Evolutionary conservation across 2,329 filamentous ascomycete species (phyloP), one percentile per base, ranked within the genome.

Genomic region (Passalora sequoiae): DNA sequence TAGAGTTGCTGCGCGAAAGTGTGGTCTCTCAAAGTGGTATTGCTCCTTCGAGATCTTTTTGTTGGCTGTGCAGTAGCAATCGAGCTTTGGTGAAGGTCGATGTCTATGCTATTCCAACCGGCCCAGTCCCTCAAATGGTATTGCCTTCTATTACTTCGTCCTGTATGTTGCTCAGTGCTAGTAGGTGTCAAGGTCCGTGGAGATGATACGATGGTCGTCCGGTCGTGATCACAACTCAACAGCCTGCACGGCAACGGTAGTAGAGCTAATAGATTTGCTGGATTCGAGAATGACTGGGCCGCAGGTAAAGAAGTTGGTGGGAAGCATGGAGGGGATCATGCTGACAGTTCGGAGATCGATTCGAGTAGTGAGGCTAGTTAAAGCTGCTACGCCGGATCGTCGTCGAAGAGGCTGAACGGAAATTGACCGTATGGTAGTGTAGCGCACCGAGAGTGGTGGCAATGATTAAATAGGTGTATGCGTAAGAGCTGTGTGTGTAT

Each of bases 211-310:
- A 44, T 12, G 24, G 32, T 27, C 32, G 16, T 35, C 28, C 32
- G 24, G 33, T 20, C 30, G 35, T 48, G 37, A 48, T 46, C 50
- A 56, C 40, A 41, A 56, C 47, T 50, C 40, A 22, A 40, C 37
- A 40, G 32, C 39, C 37, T 43, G 39, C 13, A 47, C 45, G n/a
- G n/a, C n/a, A n/a, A n/a, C n/a, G n/a, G n/a, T n/a, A 32, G 42
- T 31, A 40, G 52, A 45, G 47, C 48, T 47, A 52, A 48, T 53
- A 40, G 52, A 59, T 53, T 60, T 57, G 58, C 45, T 43, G 43
- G 52, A 59, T 54, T 60, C 56, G 58, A 48, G 43, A 28, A 40
- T 46, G 48, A 52, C 47, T 49, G 47, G 47, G 54, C 49, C 46
- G 51, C 44, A 55, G 52, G 50, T 46, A 50, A 55, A 40, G 46